Base-by-base conservation (phyloP, 192 early-diverging fungal genomes). In the Coemansia sp. region DNA sequence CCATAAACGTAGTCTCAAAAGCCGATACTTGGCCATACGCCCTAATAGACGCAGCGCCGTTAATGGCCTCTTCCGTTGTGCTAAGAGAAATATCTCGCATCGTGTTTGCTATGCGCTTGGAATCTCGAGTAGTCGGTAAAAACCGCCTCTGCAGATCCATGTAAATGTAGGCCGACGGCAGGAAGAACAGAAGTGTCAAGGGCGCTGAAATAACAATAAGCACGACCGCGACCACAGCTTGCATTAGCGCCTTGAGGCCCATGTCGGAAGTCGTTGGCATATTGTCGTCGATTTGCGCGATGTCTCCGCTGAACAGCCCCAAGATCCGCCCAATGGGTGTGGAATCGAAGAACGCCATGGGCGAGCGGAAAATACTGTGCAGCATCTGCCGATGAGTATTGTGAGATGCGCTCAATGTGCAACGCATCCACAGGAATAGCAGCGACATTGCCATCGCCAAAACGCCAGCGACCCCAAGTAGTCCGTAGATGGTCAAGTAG, bases 361-460 rank as follows among this genome's bases (percentile, higher is more conserved):
- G 93, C 0, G 93, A 87, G 6, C 89, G 72, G 60, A 94, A 62
- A 31, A 95, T 84, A 34, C 86, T 78, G 14, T 65, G 25, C 20
- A 94, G 71, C 38, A 93, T 86, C 33, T 78, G 81, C 9, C 85
- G 75, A 76, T 97, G 95, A 6, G 94, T 74, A 0, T 63, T 73
- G 2, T 50, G 45, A 34, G 82, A 84, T 0, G 76, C 82, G 2
- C 88, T 83, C 69, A 98, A 91, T 34, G 89, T 92, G 68, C 94
- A 96, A 21, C 75, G 83, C 14, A 94, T 87, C 90, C 93, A 96
- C 28, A 93, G 87, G 59, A 92, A 79, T 42, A 96, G 76, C 11
- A 88, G 85, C 71, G 89, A 84, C 67, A 89, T 82, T 11, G 88
- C 50, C 10, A 89, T 83, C 48, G 88, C 92, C 2, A 87, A 60